A percentile compares a stretch with the other conserved stretches of the same genome.
These are phyloP conservation scores for Erodium trifolium DNA, from an alignment of 441 rosid species.

Conservation along the genomic window DNA sequence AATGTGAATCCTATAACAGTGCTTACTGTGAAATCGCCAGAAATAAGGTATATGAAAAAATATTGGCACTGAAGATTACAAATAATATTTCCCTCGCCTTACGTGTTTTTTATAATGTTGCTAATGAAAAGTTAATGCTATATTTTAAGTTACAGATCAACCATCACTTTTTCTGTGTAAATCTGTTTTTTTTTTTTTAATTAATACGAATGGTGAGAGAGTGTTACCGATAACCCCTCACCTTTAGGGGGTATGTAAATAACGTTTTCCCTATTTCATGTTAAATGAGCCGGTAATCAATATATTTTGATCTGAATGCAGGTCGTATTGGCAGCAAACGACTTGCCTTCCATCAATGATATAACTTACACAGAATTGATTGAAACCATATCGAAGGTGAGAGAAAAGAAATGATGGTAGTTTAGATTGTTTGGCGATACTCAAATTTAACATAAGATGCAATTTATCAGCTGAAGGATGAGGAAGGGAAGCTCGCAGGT, in stretches of 20 bases:
- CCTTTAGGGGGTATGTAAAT: too few relatives aligned
- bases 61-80: neutral
- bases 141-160: too few relatives aligned
- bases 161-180: too few relatives aligned
- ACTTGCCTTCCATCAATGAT: slow-evolving; percentile 85
- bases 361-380: slow-evolving; percentile 75
- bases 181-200: too few relatives aligned
- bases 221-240: too few relatives aligned
- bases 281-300: neutral
- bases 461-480: slow-evolving; percentile 73
- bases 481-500: slow-evolving; percentile 54
- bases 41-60: neutral
- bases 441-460: slow-evolving; percentile 27
- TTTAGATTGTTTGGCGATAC: neutral
- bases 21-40: neutral
- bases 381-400: slow-evolving; percentile 74
- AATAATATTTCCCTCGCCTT: neutral
- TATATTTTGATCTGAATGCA: slow-evolving; percentile 23
- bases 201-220: too few relatives aligned
- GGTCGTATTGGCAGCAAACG: slow-evolving; percentile 96
- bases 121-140: neutral
- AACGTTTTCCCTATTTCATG: too few relatives aligned
- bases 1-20: neutral
- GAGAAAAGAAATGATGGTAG: neutral
- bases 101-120: neutral